These are phyloP conservation scores for Stachybotrys elegans DNA, from an alignment of 2,329 filamentous ascomycete species.

Conservation along the genomic window DNA sequence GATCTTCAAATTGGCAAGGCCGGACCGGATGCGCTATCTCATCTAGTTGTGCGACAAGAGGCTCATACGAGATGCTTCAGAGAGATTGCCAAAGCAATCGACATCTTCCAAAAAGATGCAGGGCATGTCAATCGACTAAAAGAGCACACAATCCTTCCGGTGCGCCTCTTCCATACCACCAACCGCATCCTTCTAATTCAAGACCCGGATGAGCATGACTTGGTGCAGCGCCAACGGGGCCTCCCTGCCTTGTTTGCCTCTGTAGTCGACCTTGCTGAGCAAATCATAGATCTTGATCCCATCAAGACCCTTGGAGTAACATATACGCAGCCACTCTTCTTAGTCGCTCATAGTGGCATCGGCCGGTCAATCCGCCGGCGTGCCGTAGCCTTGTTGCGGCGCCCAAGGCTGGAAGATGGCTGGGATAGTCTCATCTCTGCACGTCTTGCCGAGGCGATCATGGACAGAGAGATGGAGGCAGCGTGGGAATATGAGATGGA, in stretches of 20 bases:
- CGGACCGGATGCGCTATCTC: background rate
- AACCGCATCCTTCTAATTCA: background rate
- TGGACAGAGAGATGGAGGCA: too few relatives aligned
- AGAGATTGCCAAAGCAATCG: background rate
- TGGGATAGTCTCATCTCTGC: background rate
- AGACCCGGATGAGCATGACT: constrained; percentile 2
- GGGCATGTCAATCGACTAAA: background rate
- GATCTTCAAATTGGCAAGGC: background rate
- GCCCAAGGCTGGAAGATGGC: background rate
- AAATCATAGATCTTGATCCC: constrained; percentile 2
- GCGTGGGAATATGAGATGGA: too few relatives aligned
- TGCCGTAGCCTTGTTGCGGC: background rate
- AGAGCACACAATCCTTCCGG: background rate
- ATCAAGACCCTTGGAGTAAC: too few relatives aligned
- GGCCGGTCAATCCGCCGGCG: background rate
- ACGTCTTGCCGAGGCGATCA: too few relatives aligned
- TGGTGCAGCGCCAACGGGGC: background rate
- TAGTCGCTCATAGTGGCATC: background rate
- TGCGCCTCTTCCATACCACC: background rate
- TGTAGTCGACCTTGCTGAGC: background rate
- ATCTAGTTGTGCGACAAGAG: background rate
- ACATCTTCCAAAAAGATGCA: background rate
- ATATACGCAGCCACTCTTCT: background rate
- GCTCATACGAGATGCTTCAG: background rate
- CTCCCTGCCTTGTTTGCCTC: background rate